Evolutionary conservation across 768 basidiomycete genomes (phyloP).

Genomic region (Suillus weaverae): DNA sequence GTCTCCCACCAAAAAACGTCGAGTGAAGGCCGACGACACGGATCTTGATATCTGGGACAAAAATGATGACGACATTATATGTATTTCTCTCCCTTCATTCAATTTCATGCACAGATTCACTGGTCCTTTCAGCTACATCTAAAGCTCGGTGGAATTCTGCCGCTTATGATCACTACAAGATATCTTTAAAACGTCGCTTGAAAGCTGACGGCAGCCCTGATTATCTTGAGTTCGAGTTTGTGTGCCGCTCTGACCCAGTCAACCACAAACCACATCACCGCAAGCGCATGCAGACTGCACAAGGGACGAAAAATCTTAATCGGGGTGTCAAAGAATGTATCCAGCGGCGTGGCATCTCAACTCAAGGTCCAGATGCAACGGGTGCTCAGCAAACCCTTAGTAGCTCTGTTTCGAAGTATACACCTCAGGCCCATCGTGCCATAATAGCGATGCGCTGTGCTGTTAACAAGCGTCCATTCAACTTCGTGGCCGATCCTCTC

Average conservation of each 20-base stretch:
- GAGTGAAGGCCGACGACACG: not conserved
- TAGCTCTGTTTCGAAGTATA: not conserved
- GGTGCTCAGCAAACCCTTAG: not conserved
- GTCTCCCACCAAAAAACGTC: not conserved
- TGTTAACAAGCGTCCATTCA: conserved; percentile 23
- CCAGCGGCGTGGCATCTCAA: not conserved
- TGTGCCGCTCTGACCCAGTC: too few relatives aligned
- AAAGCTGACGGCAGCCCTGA: not conserved
- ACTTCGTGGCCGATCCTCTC: conserved; percentile 21
- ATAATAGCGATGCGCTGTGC: conserved; percentile 29
- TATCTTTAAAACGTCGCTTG: not conserved
- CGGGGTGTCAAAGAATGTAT: too few relatives aligned
- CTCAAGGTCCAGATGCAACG: not conserved
- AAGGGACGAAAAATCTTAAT: too few relatives aligned
- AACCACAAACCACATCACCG: too few relatives aligned
- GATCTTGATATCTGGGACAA: not conserved
- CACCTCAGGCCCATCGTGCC: conserved; percentile 18
- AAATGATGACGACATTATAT: not conserved
- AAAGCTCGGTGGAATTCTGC: not conserved
- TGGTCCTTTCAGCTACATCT: not conserved
- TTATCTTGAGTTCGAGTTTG: too few relatives aligned
- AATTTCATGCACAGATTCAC: not conserved
- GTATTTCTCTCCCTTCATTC: not conserved
- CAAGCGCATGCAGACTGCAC: too few relatives aligned
- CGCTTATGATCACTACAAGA: not conserved